These are phyloP conservation scores for Neoascochyta sp. DNA, from an alignment of 2,329 filamentous ascomycete genomes.

Conservation along the genomic window DNA sequence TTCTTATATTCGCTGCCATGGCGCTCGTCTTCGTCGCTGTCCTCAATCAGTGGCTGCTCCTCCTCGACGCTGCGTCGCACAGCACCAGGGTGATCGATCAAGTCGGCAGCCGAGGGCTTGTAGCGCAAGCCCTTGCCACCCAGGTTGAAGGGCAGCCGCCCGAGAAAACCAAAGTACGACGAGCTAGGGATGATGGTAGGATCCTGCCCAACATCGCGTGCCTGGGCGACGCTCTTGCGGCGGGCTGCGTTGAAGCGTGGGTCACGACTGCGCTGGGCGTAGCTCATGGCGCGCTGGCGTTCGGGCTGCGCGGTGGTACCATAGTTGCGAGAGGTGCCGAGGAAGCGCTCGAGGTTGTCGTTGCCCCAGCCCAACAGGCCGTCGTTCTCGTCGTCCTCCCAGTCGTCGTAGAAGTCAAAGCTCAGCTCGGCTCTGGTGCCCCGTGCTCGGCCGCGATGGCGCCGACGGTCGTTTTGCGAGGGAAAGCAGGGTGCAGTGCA, in stretches of 20 bases:
- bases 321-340: constrained; percentile 64
- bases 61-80: constrained; percentile 53
- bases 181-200: constrained; percentile 88
- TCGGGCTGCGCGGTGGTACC: constrained; percentile 56
- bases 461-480: constrained; percentile 70
- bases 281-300: constrained; percentile 81
- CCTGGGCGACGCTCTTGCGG: constrained; percentile 54
- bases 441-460: constrained; percentile 57
- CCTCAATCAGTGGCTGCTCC: constrained; percentile 66
- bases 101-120: constrained; percentile 82
- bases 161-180: constrained; percentile 79
- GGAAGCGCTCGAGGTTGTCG: constrained; percentile 79
- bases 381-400: constrained; percentile 67
- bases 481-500: constrained; percentile 72
- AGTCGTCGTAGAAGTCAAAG: constrained; percentile 98
- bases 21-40: constrained; percentile 48
- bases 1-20: constrained; percentile 24
- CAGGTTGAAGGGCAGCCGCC: constrained; percentile 78
- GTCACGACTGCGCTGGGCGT: constrained; percentile 63
- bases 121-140: constrained; percentile 77
- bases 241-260: constrained; percentile 30
- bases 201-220: constrained; percentile 56
- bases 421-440: constrained; percentile 74
- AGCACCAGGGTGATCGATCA: constrained; percentile 79
- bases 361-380: constrained; percentile 71